Evolutionary conservation across 2,329 filamentous ascomycete genomes (phyloP), one percentile per base, ranked within the genome.

Genomic region (Penicillium brevicompactum): DNA sequence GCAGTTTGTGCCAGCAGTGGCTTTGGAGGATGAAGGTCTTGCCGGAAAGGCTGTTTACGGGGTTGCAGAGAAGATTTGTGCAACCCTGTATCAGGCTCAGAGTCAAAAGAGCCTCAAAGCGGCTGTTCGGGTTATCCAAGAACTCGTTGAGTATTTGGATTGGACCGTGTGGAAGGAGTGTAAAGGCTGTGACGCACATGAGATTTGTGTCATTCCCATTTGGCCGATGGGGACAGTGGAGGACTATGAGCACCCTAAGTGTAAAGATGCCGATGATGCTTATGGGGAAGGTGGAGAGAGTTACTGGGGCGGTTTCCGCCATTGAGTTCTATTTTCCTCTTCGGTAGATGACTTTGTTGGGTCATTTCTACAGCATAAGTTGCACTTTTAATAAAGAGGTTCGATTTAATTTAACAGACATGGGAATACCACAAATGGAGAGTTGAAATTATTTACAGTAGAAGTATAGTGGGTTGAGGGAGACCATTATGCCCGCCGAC

Each of bases 111-210:
- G 62, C 10, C 60, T 69, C 11, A 51, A 49, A 1, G 27, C 56
- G 11, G 75, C 74, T 0, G 49, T 75, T 3, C 56, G 64, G 2
- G 60, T 63, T 2, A 58, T 82, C 14, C 61, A 70, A 6, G 59
- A 68, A 0, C 65, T 88, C 14, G 77, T 81, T 18, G 57, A 70
- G 1, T 80, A 80, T 53, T 73, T 89, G 2, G 75, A 76, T 6
- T 89, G 86, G 86, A 78, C 82, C 3, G 77, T 71, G 0, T 88
- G 84, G 84, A 86, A 83, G 61, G 76, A 80, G 47, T 84, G 84
- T 49, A 72, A 75, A 6, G 75, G 76, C 1, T 88, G 86, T 64
- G 68, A 63, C 0, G 74, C 76, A 7, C 77, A 83, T 43, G 80
- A 88, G 68, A 69, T 86, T 2, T 85, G 85, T 57, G 79, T 84